Evolutionary conservation across 2,329 filamentous ascomycete species (phyloP), one percentile per base, ranked within the genome.

Genomic region (Fusarium clavum): DNA sequence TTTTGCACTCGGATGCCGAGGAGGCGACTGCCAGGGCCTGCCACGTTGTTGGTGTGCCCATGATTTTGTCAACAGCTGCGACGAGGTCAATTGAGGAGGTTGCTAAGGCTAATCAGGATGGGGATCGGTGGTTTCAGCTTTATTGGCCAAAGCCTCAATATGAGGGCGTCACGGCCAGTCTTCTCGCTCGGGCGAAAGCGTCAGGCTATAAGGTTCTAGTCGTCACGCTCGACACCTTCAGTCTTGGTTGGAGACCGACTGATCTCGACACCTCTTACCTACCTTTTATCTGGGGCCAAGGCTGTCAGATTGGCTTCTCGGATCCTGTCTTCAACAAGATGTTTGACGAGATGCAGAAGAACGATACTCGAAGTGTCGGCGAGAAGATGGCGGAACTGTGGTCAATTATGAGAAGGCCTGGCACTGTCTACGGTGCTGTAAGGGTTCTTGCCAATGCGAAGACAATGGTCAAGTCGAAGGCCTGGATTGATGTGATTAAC

Each of bases 141-240:
- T 94, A 94, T 80, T 93, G 91, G 69, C 69, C 69, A 2, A 71
- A 70, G 90, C 91, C 91, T 0, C 67, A 84, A 22, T 86, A 88
- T 57, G 85, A 93, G 55, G 86, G 90, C 5, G 82, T 93, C 57
- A 93, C 91, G 0, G 80, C 85, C 0, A 91, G 87, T 2, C 80
- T 94, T 18, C 82, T 94, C 7, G 75, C 79, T 2, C 84, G 91
- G 1, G 92, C 91, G 1, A 88, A 88, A 74, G 82, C 79, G 1
- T 85, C 82, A 32, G 91, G 91, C 2, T 94, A 85, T 79, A 84
- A 83, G 34, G 90, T 89, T 1, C 82, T 94, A 0, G 87, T 94
- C 9, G 89, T 94, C 1, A 94, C 92, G 0, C 82, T 93, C 0
- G 92, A 94, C 77, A 93, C 91, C 0, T 92, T 88, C 79, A 85